Evolutionary conservation across 73 alveolate genomes (phyloP), one percentile per base, ranked within the genome.

Genomic region (Effrenium voratum): DNA sequence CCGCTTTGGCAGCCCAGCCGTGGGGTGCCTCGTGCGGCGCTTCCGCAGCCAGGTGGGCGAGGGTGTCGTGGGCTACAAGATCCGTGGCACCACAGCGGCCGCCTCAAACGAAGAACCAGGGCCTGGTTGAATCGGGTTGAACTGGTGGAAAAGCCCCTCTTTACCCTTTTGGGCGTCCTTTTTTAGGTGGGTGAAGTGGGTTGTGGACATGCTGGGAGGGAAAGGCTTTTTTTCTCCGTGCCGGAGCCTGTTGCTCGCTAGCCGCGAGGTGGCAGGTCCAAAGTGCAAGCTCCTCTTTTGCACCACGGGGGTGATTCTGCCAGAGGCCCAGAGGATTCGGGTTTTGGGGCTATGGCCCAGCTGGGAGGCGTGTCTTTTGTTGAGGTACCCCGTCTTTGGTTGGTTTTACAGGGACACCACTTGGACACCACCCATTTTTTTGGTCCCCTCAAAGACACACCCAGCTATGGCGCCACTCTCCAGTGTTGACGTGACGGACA

Each of bases 231-330:
- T n/a, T n/a, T n/a, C n/a, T n/a, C n/a, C n/a, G n/a, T n/a, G n/a
- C n/a, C n/a, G n/a, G n/a, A n/a, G n/a, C n/a, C n/a, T n/a, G n/a
- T n/a, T n/a, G n/a, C n/a, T n/a, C n/a, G n/a, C 68, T 22, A 55
- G 30, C 68, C 60, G 16, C 44, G 55, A 76, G 96, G 96, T 91
- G 12, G 98, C 98, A 4, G 77, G 82, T 24, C 98, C 98, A 26
- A 72, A 91, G 80, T 91, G 98, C 91, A 98, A 99, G 91, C 96
- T 99, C 40, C 99, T 99, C n/a, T 99, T 99, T 57, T 99, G 99
- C 99, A 99, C 99, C 19, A 99, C 99, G 15, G 99, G 99, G 12
- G 99, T 99, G 98, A 99, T 99, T 90, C 95, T 99, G 90, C 46
- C 0, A 32, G 55, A 19, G 49, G 36, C 41, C 43, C 5, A 15